These are phyloP conservation scores for Pilaira anomala DNA, from an alignment of 192 early-diverging fungal species.

Conservation along the genomic window DNA sequence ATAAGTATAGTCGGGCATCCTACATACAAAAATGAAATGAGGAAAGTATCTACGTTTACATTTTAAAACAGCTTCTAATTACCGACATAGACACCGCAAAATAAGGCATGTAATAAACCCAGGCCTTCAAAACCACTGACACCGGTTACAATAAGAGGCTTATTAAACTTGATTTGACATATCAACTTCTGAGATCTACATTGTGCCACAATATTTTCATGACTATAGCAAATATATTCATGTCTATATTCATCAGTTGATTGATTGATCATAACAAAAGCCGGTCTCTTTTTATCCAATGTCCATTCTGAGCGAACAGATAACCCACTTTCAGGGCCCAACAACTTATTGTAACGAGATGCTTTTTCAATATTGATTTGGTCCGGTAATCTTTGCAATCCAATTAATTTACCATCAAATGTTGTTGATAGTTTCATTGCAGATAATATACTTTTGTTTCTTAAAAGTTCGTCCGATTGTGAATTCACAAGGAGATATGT, in stretches of 20 bases:
- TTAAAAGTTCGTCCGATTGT: constrained; percentile 66
- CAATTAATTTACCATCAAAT: constrained; percentile 20
- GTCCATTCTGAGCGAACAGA: constrained; percentile 53
- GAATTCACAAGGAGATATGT: constrained; percentile 57
- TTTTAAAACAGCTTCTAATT: background rate
- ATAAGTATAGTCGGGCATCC: constrained; percentile 64
- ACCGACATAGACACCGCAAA: constrained; percentile 37
- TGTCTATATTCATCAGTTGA: constrained; percentile 45
- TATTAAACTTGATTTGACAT: constrained; percentile 50
- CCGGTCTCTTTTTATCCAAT: constrained; percentile 5
- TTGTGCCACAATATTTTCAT: constrained; percentile 53
- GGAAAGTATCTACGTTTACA: background rate
- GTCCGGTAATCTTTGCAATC: constrained; percentile 43
- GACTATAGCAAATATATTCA: constrained; percentile 43
- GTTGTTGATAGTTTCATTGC: constrained; percentile 50
- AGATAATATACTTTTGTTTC: constrained; percentile 52
- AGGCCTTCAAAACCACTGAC: constrained; percentile 17
- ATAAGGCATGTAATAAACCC: constrained; percentile 21
- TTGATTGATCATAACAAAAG: constrained; percentile 55
- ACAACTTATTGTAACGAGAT: constrained; percentile 54
- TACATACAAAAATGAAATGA: background rate
- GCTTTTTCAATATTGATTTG: constrained; percentile 63
- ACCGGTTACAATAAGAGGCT: constrained; percentile 39
- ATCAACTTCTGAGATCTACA: constrained; percentile 59
- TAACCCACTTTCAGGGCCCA: constrained; percentile 58